Percentiles rank a stretch among this genome's conserved stretches.
Conservation (phyloP, 75 land plant species). For the Larix kaempferi region DNA sequence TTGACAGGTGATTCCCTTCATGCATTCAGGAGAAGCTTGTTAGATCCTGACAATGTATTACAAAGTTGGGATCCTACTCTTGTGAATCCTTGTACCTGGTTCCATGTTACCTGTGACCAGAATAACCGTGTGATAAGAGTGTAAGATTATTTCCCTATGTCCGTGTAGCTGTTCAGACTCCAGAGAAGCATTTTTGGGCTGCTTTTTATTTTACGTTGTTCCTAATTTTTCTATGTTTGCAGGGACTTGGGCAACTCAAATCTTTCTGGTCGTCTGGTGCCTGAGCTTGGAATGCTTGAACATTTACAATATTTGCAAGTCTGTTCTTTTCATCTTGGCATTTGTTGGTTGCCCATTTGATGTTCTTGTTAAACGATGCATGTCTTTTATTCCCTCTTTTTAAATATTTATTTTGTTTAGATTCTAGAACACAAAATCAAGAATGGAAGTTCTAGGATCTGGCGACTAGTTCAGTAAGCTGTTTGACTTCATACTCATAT, state of each 20-base stretch:
- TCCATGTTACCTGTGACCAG: constrained; percentile 46
- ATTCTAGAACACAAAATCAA: too few relatives aligned
- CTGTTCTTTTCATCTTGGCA: not conserved
- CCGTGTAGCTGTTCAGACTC: not conserved
- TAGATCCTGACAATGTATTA: constrained; percentile 41
- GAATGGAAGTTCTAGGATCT: too few relatives aligned
- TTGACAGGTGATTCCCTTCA: constrained; percentile 41
- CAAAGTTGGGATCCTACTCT: constrained; percentile 58
- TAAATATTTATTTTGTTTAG: too few relatives aligned
- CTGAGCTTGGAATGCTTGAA: constrained; percentile 90
- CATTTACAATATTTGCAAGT: constrained; percentile 91
- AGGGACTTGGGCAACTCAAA: constrained; percentile 95
- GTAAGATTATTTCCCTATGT: constrained; percentile 13
- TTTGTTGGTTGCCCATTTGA: not conserved
- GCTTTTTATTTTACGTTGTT: not conserved
- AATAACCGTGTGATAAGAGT: constrained; percentile 37
- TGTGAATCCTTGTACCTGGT: constrained; percentile 57
- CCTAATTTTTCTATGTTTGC: constrained; percentile 15
- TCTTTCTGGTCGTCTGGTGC: constrained; percentile 83
- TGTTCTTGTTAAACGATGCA: too few relatives aligned
- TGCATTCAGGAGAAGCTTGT: constrained; percentile 34
- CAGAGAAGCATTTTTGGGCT: not conserved
- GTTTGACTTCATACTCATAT: too few relatives aligned
- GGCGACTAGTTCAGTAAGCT: too few relatives aligned
- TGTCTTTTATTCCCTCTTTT: too few relatives aligned